These are phyloP conservation scores for Rubia tinctorum DNA, from an alignment of 305 asterid species.

Conservation along the genomic window DNA sequence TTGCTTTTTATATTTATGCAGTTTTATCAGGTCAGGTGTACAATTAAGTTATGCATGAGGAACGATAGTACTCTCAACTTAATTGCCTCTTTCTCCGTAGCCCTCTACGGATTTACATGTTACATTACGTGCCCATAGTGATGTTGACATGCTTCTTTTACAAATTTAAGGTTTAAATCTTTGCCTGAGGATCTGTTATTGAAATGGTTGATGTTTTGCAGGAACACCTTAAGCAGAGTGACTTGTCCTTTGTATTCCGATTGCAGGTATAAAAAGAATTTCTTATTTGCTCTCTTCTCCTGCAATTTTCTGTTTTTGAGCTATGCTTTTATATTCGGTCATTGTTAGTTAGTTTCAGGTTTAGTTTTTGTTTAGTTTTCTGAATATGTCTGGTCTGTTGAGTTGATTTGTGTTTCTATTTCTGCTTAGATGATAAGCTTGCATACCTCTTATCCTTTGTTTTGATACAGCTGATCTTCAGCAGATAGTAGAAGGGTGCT, in stretches of 20 bases:
- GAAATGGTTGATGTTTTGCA: constrained; percentile 37
- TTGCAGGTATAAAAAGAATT: constrained; percentile 65
- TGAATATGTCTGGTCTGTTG: neutral
- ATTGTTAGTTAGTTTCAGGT: neutral
- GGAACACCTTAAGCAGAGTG: constrained; percentile 99
- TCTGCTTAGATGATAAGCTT: neutral
- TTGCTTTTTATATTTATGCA: no score
- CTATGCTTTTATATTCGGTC: neutral
- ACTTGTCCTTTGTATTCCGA: constrained; percentile 93
- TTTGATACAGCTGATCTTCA: neutral
- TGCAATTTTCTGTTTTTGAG: neutral
- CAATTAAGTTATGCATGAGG: neutral
- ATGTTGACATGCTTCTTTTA: neutral
- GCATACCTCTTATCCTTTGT: neutral
- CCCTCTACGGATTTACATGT: neutral
- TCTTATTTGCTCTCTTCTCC: neutral
- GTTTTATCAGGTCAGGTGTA: neutral
- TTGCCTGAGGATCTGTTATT: constrained; percentile 12
- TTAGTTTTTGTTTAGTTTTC: neutral
- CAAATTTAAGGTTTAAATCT: neutral
- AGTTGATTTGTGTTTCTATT: neutral
- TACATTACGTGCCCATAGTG: neutral
- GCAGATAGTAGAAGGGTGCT: neutral
- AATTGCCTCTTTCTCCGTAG: neutral
- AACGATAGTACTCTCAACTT: neutral